Evolutionary conservation across 176 grass and related monocot species (phyloP).

Genomic region (Calamus simplicifolius): DNA sequence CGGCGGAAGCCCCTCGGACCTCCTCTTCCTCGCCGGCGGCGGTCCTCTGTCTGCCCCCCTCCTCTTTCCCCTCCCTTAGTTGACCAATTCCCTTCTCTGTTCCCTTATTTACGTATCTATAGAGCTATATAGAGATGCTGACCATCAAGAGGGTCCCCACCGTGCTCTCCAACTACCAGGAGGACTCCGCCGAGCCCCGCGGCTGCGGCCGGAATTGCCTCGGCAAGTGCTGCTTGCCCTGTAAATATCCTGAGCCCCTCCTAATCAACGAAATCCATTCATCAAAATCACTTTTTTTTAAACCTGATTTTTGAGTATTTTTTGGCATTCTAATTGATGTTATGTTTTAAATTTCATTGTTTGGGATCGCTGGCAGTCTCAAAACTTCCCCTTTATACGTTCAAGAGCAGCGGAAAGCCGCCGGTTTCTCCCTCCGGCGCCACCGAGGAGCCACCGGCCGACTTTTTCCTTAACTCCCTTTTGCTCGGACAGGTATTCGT

Average conservation of each 20-base stretch:
- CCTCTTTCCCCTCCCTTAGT: neutral
- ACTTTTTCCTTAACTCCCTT: conserved; percentile 57
- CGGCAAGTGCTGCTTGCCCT: conserved; percentile 81
- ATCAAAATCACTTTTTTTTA: neutral
- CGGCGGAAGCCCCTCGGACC: conserved; percentile 90
- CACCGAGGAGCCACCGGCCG: conserved; percentile 13
- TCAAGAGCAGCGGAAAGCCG: conserved; percentile 30
- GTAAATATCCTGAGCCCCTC: conserved; percentile 24
- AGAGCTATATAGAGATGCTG: conserved; percentile 36
- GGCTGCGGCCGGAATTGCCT: conserved; percentile 84
- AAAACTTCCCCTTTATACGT: conserved; percentile 69
- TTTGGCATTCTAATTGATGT: conserved; percentile 1
- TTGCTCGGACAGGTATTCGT: conserved; percentile 66
- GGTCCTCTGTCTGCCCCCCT: conserved; percentile 24
- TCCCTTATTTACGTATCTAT: too few species aligned
- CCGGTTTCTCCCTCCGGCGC: conserved; percentile 12
- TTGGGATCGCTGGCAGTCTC: conserved; percentile 35
- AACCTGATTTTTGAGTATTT: neutral
- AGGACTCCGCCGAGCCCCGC: conserved; percentile 33
- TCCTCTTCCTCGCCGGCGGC: conserved; percentile 97
- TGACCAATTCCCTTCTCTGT: too few species aligned
- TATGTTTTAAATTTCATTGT: conserved; percentile 12
- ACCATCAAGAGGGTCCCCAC: conserved; percentile 96
- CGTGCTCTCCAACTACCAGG: conserved; percentile 91
- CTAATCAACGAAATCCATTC: neutral